Evolutionary conservation across 306 rosid species (phyloP).

Genomic region (Cucurbita argyrosperma): DNA sequence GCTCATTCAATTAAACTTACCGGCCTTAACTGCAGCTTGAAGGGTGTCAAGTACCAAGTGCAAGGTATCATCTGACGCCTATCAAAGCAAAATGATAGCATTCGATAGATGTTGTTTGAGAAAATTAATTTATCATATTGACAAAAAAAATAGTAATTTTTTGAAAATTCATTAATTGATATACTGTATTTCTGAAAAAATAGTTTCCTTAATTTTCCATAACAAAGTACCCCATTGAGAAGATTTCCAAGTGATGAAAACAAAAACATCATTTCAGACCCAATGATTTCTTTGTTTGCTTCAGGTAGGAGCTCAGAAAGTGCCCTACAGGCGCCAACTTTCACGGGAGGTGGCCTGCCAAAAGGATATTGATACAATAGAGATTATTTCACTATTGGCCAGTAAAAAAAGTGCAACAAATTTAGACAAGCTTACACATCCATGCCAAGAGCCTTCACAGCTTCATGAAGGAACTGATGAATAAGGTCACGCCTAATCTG

Average conservation of each 20-base stretch:
- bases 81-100: constrained; percentile 19
- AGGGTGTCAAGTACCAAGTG: constrained; percentile 87
- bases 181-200: not conserved
- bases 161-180: not conserved
- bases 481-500: constrained; percentile 52
- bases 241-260: constrained; percentile 72
- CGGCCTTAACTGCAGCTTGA: constrained; percentile 61
- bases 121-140: not conserved
- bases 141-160: not conserved
- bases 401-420: not conserved
- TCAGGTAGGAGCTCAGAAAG: constrained; percentile 78
- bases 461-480: constrained; percentile 55
- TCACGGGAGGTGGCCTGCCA: constrained; percentile 76
- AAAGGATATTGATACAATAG: constrained; percentile 1
- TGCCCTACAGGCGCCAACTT: constrained; percentile 89
- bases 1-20: constrained; percentile 21
- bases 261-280: constrained; percentile 52
- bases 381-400: not conserved
- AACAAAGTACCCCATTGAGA: constrained; percentile 51
- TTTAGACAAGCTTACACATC: constrained; percentile 42
- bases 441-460: constrained; percentile 64
- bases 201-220: not conserved
- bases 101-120: constrained; percentile 6
- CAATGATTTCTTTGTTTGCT: constrained; percentile 47
- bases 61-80: constrained; percentile 90